A percentile compares a stretch with the other conserved stretches of the same genome.
Evolutionary conservation across 1,284 basidiomycete species (phyloP).

Genomic region (Malassezia nana): DNA sequence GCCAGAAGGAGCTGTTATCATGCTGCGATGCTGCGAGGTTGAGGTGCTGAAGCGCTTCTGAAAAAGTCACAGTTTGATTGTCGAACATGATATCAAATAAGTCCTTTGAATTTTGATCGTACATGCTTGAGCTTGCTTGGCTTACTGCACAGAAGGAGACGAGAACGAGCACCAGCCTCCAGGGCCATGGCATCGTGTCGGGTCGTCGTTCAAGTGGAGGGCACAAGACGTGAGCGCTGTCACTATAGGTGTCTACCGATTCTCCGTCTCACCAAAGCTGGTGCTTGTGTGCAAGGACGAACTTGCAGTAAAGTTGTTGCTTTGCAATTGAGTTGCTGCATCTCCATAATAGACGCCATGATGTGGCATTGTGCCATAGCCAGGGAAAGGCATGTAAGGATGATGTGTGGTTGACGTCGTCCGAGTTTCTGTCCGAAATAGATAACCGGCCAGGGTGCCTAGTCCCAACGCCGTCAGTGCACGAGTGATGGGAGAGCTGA

Average conservation of each 20-base stretch:
- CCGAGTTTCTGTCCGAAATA: background rate
- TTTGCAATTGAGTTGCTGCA: conserved; percentile 2
- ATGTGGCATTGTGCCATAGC: conserved; percentile 11
- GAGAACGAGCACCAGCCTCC: background rate
- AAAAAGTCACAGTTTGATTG: conserved; percentile 2
- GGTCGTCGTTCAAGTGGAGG: background rate
- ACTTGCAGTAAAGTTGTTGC: background rate
- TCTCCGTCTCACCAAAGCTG: conserved; percentile 12
- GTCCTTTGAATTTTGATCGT: background rate
- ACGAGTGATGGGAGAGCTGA: conserved; percentile 3
- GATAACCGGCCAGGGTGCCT: conserved; percentile 6
- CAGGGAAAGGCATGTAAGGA: conserved; percentile 1
- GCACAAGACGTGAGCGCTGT: no score
- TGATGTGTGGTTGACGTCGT: background rate
- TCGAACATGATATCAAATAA: conserved; percentile 1
- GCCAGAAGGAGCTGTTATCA: background rate
- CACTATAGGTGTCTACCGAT: conserved; percentile 1
- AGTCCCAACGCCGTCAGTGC: conserved; percentile 8
- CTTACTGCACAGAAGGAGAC: background rate
- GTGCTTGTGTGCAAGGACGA: conserved; percentile 3
- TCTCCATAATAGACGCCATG: conserved; percentile 10
- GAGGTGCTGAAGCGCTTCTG: background rate
- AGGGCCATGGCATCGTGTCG: background rate
- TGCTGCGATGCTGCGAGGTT: background rate
- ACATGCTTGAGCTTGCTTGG: background rate